Base-by-base conservation (phyloP, 2,329 filamentous ascomycete species). In the Rhynchosporium agropyri region DNA sequence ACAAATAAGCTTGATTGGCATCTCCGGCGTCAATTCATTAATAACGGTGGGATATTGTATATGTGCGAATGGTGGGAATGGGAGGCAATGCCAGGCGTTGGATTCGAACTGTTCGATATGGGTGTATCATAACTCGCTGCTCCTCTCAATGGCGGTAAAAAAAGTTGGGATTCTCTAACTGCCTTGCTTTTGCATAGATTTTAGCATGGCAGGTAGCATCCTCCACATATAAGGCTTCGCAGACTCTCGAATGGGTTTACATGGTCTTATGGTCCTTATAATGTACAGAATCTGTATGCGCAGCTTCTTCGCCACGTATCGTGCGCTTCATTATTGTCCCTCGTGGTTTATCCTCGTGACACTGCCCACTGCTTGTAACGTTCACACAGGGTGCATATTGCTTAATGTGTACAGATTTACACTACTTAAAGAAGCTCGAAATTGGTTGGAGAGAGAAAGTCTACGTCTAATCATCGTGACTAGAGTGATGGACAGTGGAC, bases 111-210 rank as follows among this genome's bases (percentile, higher is more conserved):
- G 42, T 62, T 49, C 56, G 28, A 54, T 63, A 36, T 59, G 58
- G 68, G 60, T 65, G 64, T 29, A 66, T 69, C 51, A 53, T 33
- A 51, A 38, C 50, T 53, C 50, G 68, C 65, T 68, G 69, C 69
- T 72, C 70, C 69, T 69, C 70, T 72, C 68, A 63, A 58, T 63
- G 63, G 68, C 63, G 62, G 62, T 62, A 54, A 46, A 59, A 61
- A 54, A 63, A 12, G 20, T 15, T 43, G 20, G 42, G 42, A 12
- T 4, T 43, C 13, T 15, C 20, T 20, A 20, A 55, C 64, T 55
- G 65, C 63, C 54, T 60, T 63, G 65, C 63, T 62, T 62, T 65
- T 20, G 64, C 65, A 65, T 63, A 66, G 65, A 46, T 13, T 42
- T 42, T 45, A 20, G 36, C 36, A 56, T 36, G 26, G 55, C 42